Conservation (phyloP, 2,329 filamentous ascomycete genomes). For the Arthroderma sp. region DNA sequence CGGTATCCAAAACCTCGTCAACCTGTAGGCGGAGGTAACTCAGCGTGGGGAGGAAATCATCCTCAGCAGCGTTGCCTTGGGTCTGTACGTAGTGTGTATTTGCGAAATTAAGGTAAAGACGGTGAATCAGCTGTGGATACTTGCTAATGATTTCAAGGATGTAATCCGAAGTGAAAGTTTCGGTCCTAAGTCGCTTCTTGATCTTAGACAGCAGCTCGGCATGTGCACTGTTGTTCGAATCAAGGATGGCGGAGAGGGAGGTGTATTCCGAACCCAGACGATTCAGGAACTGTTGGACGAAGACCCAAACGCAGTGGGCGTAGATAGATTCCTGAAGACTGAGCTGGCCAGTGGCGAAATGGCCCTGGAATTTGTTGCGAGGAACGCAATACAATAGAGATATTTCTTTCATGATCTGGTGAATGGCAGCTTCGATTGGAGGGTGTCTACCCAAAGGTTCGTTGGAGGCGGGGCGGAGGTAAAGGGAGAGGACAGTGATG, state of each 20-base stretch:
- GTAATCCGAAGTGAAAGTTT: slow-evolving; percentile 97
- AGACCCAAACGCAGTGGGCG: slow-evolving; percentile 94
- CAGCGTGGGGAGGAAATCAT: slow-evolving; percentile 58
- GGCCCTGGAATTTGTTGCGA: slow-evolving; percentile 84
- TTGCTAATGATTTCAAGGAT: slow-evolving; percentile 92
- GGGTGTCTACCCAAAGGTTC: slow-evolving; percentile 48
- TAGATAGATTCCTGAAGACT: slow-evolving; percentile 96
- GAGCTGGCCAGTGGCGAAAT: slow-evolving; percentile 74
- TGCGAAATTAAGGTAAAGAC: slow-evolving; percentile 83
- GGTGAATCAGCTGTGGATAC: slow-evolving; percentile 75
- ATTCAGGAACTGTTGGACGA: slow-evolving; percentile 96
- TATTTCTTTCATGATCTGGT: slow-evolving; percentile 98
- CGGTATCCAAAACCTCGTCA: slow-evolving; percentile 63
- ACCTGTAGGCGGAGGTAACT: slow-evolving; percentile 54
- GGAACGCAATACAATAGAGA: slow-evolving; percentile 95
- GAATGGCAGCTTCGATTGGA: slow-evolving; percentile 83
- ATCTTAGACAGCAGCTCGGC: slow-evolving; percentile 82
- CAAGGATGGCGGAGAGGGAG: slow-evolving; percentile 68
- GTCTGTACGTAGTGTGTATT: slow-evolving; percentile 67
- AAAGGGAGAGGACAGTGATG: slow-evolving; percentile 92
- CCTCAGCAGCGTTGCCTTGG: slow-evolving; percentile 40
- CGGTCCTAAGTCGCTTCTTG: slow-evolving; percentile 85
- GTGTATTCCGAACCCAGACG: slow-evolving; percentile 83
- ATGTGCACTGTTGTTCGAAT: slow-evolving; percentile 68
- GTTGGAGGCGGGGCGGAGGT: slow-evolving; percentile 61